phyloP scores from a whole-genome alignment of 2,329 filamentous ascomycete genomes.

The Trichoderma harzianum region DNA sequence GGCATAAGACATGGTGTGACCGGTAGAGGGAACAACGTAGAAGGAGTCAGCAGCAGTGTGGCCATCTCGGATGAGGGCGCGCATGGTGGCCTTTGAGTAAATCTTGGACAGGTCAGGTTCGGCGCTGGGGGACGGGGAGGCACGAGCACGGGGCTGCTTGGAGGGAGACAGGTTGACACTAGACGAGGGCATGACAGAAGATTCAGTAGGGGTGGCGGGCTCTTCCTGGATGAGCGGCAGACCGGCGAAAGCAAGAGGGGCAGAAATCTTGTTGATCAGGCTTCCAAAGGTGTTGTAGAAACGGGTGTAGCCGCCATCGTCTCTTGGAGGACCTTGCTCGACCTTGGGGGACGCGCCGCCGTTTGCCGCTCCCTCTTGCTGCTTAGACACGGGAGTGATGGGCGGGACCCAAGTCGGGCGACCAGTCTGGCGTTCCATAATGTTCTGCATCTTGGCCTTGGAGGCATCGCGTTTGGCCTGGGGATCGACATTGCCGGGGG shows the following conservation, averaged over 20 bases:
- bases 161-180: constrained; percentile 29
- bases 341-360: constrained; percentile 26
- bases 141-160: constrained; percentile 32
- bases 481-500: constrained; percentile 65
- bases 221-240: constrained; percentile 68
- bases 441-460: constrained; percentile 52
- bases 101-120: constrained; percentile 79
- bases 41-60: constrained; percentile 71
- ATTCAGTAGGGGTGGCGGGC: constrained; percentile 29
- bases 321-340: constrained; percentile 28
- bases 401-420: constrained; percentile 55
- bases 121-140: constrained; percentile 24
- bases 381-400: constrained; percentile 24
- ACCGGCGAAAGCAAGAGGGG: constrained; percentile 87
- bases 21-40: constrained; percentile 89
- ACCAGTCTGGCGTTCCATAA: constrained; percentile 50
- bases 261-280: constrained; percentile 83
- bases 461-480: constrained; percentile 50
- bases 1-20: constrained; percentile 89
- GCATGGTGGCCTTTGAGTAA: constrained; percentile 80
- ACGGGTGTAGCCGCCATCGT: constrained; percentile 77
- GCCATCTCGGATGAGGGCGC: constrained; percentile 69
- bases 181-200: constrained; percentile 36
- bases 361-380: constrained; percentile 24
- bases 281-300: constrained; percentile 93